These are phyloP conservation scores for Ogataea corticis DNA, from an alignment of 805 yeast species.

Conservation along the genomic window DNA sequence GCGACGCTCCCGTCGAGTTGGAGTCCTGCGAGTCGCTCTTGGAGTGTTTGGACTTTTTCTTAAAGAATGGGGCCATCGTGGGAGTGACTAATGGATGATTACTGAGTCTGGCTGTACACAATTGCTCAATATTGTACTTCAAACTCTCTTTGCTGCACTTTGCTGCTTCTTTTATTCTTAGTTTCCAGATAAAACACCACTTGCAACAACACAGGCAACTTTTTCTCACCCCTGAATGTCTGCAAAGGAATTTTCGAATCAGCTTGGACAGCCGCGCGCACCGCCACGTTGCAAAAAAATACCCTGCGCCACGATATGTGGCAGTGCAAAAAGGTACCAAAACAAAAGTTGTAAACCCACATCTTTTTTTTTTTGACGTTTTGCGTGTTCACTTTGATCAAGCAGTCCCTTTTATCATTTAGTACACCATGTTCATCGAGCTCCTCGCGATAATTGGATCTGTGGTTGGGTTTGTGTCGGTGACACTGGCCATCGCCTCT, in stretches of 20 bases:
- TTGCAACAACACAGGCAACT: constrained; percentile 1
- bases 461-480: constrained; percentile 57
- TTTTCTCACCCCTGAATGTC: not conserved
- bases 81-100: too few relatives aligned
- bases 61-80: constrained; percentile 28
- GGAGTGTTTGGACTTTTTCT: constrained; percentile 23
- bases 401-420: not conserved
- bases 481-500: constrained; percentile 71
- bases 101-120: too few relatives aligned
- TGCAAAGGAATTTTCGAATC: too few relatives aligned
- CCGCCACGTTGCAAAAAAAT: too few relatives aligned
- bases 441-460: constrained; percentile 62
- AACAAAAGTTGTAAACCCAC: too few relatives aligned
- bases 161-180: not conserved
- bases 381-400: constrained; percentile 5
- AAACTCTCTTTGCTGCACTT: not conserved
- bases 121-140: too few relatives aligned
- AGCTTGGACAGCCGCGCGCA: too few relatives aligned
- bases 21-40: constrained; percentile 18
- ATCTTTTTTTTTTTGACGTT: not conserved
- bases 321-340: not conserved
- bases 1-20: constrained; percentile 11
- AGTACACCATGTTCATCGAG: constrained; percentile 53
- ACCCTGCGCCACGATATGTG: too few relatives aligned
- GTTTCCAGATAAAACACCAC: not conserved